Evolutionary conservation across 441 rosid species (phyloP), one percentile per base, ranked within the genome.

Genomic region (Euphorbia schlechtendalii): DNA sequence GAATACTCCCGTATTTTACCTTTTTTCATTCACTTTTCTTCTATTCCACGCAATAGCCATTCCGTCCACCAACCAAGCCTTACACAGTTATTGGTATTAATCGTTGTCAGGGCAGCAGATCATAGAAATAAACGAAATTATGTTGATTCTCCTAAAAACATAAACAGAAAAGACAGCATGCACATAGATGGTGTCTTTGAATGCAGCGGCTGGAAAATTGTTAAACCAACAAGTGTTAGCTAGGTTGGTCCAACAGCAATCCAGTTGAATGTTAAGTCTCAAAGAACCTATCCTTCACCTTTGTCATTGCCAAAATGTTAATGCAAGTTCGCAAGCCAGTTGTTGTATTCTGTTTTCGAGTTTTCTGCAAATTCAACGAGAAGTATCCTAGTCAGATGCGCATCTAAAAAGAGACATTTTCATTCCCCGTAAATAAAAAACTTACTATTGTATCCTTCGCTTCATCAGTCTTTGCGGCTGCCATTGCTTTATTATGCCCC

Each of bases 291-390:
- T 34, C 28, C 27, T 56, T 74, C 71, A 94, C 99, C 98, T 91
- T 94, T 67, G 98, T 84, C 98, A 94, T 86, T 36, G 96, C 89
- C 77, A 90, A 78, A 77, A 94, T 94, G 83, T 94, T 94, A 79
- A 91, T 91, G 79, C 98, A 94, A 41, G 96, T 94, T 61, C 96
- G 80, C 80, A 94, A 78, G 61, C 96, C 98, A 67, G 83, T 85
- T 64, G 98, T 91, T 54, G 96, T 76, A 68, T 85, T 89, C 75
- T 86, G 97, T 77, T 83, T 91, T 67, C 83, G 90, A 66, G 86
- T 89, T 84, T 91, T 94, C 99, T 91, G 80, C 72, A 60, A 34
- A 70, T 46, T 64, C 34, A 34, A 63, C 22, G 48, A 32, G 28
- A 55, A 36, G 48, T 12, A 41, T 57, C 64, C 49, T 56, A 30